Evolutionary conservation across 805 yeast species (phyloP).

Genomic region (Candida cerambycidarum): DNA sequence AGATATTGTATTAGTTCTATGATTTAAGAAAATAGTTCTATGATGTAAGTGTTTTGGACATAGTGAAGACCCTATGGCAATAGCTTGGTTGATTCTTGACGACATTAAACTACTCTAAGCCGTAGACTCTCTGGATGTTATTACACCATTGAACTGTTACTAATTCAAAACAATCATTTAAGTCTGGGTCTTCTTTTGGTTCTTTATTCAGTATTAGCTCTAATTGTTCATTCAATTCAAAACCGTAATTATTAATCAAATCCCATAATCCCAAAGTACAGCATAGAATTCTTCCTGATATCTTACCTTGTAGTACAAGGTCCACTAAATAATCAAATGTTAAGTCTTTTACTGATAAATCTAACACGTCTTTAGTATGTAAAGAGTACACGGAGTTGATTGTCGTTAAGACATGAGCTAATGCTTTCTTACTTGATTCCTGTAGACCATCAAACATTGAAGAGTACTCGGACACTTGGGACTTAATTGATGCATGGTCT

Average conservation of each 20-base stretch:
- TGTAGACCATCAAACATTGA: not conserved
- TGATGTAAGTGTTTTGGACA: no score
- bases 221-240: conserved; percentile 10
- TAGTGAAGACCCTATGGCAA: no score
- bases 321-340: conserved; percentile 17
- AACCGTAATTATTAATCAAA: conserved; percentile 19
- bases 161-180: conserved; percentile 15
- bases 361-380: not conserved
- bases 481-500: not conserved
- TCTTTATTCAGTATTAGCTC: not conserved
- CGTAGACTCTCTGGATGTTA: conserved; percentile 32
- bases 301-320: conserved; percentile 17
- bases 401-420: conserved; percentile 10
- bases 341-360: conserved; percentile 5
- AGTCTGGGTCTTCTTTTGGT: not conserved
- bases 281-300: conserved; percentile 33
- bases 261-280: conserved; percentile 40
- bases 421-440: not conserved
- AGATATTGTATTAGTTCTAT: no score
- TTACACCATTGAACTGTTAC: conserved; percentile 26
- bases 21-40: no score
- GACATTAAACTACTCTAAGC: conserved; percentile 31
- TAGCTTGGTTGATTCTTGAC: no score
- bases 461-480: not conserved
- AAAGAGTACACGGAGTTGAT: conserved; percentile 9